phyloP scores from a whole-genome alignment of 78 protist species.

The Isochrysis galbana region DNA sequence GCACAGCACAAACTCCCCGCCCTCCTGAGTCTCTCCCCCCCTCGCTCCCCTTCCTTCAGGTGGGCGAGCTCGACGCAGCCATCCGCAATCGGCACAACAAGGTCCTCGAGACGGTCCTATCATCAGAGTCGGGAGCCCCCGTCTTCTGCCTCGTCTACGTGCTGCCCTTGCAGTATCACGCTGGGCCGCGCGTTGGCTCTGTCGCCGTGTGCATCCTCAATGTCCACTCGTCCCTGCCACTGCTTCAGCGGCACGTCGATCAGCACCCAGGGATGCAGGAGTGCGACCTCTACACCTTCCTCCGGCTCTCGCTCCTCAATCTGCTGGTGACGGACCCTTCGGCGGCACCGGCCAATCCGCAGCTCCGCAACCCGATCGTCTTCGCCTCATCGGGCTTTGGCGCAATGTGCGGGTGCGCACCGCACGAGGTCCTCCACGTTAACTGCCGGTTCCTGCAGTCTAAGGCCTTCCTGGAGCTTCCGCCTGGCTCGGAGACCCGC shows the following conservation, averaged over 20 bases:
- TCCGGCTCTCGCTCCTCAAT: not conserved
- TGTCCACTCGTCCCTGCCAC: not conserved
- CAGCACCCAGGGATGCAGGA: not conserved
- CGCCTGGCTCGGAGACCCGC: not conserved
- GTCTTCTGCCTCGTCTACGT: constrained; percentile 8
- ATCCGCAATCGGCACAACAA: not conserved
- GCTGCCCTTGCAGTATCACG: not conserved
- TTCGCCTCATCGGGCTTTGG: not conserved
- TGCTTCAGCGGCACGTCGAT: not conserved
- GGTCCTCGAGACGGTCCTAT: not conserved
- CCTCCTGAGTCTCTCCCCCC: not conserved
- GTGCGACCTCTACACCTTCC: not conserved
- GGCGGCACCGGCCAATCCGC: not conserved
- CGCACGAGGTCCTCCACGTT: not conserved
- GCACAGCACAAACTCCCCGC: not conserved
- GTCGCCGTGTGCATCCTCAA: not conserved
- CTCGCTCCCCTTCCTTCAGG: not conserved
- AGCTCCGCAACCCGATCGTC: constrained; percentile 1
- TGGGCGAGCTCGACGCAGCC: not conserved
- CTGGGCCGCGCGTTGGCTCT: not conserved
- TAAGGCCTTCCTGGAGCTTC: not conserved
- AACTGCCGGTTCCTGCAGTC: constrained; percentile 19
- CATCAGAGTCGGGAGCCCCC: not conserved
- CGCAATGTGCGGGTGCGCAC: not conserved
- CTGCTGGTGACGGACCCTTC: not conserved